Evolutionary conservation across 2,329 filamentous ascomycete species (phyloP).

Genomic region (Pseudogymnoascus sp.): DNA sequence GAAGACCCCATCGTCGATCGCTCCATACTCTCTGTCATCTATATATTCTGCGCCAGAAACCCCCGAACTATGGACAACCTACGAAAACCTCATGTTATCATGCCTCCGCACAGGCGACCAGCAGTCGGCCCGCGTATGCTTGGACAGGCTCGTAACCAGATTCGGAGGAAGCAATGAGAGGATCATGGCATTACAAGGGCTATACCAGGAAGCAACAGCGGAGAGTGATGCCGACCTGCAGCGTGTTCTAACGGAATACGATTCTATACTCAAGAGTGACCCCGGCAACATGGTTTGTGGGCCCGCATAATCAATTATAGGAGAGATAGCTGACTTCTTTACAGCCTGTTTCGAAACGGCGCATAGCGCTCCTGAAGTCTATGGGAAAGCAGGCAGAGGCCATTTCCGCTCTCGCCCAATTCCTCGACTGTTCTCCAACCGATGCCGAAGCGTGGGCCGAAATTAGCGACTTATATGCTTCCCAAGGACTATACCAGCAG

Average conservation of each 20-base stretch:
- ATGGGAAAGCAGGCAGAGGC: constrained; percentile 65
- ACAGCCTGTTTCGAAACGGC: constrained; percentile 76
- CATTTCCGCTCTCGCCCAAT: constrained; percentile 60
- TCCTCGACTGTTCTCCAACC: constrained; percentile 77
- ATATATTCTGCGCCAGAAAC: constrained; percentile 56
- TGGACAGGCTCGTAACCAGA: constrained; percentile 66
- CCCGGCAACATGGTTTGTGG: constrained; percentile 67
- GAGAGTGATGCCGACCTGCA: constrained; percentile 56
- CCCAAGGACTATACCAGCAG: constrained; percentile 70
- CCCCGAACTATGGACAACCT: constrained; percentile 71
- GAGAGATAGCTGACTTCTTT: constrained; percentile 25
- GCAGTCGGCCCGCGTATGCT: constrained; percentile 62
- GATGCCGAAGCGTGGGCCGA: constrained; percentile 94
- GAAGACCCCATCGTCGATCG: constrained; percentile 45
- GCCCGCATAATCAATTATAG: constrained; percentile 6
- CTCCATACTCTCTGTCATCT: constrained; percentile 44
- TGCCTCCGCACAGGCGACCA: constrained; percentile 82
- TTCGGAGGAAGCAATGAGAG: constrained; percentile 82
- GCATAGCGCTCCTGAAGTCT: constrained; percentile 69
- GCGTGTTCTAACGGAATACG: constrained; percentile 66
- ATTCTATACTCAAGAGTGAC: constrained; percentile 63
- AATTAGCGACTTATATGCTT: constrained; percentile 76
- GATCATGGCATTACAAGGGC: constrained; percentile 70
- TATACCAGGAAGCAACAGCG: constrained; percentile 79
- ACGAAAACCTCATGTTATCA: constrained; percentile 79